Percentiles rank a stretch among this genome's conserved stretches.
Evolutionary conservation across 768 basidiomycete genomes (phyloP).

Genomic region (Clavulina sp.): DNA sequence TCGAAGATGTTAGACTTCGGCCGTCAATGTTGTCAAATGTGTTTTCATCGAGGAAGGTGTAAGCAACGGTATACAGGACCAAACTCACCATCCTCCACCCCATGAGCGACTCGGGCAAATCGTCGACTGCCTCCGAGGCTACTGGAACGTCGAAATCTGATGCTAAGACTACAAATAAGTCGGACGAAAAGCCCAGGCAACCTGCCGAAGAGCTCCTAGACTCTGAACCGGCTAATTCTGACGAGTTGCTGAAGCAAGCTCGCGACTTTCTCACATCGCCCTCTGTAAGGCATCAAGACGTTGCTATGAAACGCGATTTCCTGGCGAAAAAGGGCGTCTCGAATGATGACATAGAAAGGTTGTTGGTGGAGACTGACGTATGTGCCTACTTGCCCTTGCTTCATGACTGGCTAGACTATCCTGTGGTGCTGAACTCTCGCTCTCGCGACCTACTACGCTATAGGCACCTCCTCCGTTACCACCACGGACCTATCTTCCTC

Average conservation of each 20-base stretch:
- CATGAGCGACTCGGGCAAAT: too few relatives aligned
- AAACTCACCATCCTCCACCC: too few relatives aligned
- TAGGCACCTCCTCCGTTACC: constrained; percentile 7
- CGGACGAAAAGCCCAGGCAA: neutral
- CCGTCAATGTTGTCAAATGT: too few relatives aligned
- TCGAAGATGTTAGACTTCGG: too few relatives aligned
- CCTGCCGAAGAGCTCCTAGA: neutral
- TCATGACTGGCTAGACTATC: neutral
- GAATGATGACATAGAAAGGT: constrained; percentile 3
- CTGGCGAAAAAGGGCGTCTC: constrained; percentile 6
- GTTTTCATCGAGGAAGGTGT: too few relatives aligned
- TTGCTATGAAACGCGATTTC: constrained; percentile 6
- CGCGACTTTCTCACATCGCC: constrained; percentile 8
- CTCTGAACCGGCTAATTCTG: neutral
- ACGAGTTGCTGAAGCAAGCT: constrained; percentile 6
- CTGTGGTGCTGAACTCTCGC: neutral
- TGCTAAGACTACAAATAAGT: too few relatives aligned
- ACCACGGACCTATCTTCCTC: constrained; percentile 7
- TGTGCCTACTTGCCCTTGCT: neutral
- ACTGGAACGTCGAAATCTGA: too few relatives aligned
- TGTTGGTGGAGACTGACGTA: constrained; percentile 1
- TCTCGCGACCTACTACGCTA: neutral
- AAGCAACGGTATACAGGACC: too few relatives aligned
- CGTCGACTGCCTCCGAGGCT: too few relatives aligned
- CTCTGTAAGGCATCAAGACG: constrained; percentile 5